These are phyloP conservation scores for Pythium periplocum DNA, from an alignment of 352 stramenopile species.

Conservation along the genomic window DNA sequence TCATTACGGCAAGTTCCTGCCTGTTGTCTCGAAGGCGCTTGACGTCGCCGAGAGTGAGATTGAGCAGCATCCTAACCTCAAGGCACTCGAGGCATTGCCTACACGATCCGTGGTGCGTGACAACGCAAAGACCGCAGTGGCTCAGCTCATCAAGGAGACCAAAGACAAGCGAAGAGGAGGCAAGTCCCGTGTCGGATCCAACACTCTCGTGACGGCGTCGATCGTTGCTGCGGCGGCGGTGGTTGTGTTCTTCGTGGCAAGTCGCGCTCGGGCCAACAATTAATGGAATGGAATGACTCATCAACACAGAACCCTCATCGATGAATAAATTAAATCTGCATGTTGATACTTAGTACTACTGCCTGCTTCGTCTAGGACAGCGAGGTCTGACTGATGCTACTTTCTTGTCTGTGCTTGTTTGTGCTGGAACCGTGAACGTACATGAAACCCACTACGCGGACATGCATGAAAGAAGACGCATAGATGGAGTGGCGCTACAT, in stretches of 20 bases:
- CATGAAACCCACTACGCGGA: no score
- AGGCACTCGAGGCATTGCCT: conserved; percentile 64
- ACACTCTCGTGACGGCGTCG: neutral
- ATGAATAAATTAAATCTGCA: no score
- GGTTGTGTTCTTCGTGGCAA: neutral
- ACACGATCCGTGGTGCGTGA: conserved; percentile 55
- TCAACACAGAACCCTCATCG: no score
- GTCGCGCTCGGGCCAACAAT: neutral
- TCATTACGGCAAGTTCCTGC: conserved; percentile 97
- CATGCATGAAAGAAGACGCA: no score
- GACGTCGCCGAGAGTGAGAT: conserved; percentile 58
- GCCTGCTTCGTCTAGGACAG: no score
- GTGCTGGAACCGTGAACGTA: no score
- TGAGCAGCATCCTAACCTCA: conserved; percentile 69
- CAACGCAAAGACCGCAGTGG: conserved; percentile 60
- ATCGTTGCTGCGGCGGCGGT: conserved; percentile 9
- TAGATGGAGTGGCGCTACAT: conserved; percentile 29
- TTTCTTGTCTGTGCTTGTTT: no score
- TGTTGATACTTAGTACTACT: no score
- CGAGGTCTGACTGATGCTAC: no score
- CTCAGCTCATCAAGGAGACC: conserved; percentile 53
- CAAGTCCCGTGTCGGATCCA: neutral
- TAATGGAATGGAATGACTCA: no score
- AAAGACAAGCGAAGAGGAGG: conserved; percentile 16
- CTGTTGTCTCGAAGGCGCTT: conserved; percentile 88